Percentiles rank a stretch among this genome's conserved stretches.
Evolutionary conservation across 495 filamentous ascomycete genomes (phyloP).

Genomic region (Clohesyomyces aquaticus): DNA sequence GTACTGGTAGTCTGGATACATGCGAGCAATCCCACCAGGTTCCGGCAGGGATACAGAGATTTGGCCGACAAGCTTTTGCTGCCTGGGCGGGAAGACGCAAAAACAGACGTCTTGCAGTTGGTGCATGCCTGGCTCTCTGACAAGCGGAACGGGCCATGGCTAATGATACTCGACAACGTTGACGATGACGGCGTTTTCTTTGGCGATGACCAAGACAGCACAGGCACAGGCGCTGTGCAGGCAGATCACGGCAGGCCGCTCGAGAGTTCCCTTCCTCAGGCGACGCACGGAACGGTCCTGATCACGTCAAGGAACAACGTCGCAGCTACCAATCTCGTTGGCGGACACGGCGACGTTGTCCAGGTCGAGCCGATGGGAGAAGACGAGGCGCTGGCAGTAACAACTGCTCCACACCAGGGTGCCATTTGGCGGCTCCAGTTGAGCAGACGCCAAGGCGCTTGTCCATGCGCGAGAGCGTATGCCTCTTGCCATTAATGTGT

Average conservation of each 20-base stretch:
- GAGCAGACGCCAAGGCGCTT: constrained; percentile 19
- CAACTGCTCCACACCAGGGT: constrained; percentile 25
- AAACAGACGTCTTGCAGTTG: constrained; percentile 18
- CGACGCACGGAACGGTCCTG: constrained; percentile 17
- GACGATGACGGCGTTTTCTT: constrained; percentile 22
- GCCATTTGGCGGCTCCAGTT: constrained; percentile 1
- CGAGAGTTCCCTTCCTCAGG: constrained; percentile 23
- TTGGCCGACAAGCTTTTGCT: constrained; percentile 23
- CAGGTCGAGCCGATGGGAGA: constrained; percentile 28
- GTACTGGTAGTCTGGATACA: constrained; percentile 23
- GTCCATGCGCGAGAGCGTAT: constrained; percentile 26
- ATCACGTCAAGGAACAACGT: constrained; percentile 25
- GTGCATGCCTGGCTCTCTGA: constrained; percentile 22
- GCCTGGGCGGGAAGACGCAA: constrained; percentile 26
- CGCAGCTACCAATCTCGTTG: constrained; percentile 20
- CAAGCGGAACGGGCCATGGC: constrained; percentile 22
- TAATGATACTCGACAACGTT: constrained; percentile 27
- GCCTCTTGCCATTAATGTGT: constrained; percentile 35
- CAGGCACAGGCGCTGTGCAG: background rate
- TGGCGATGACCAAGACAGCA: constrained; percentile 3
- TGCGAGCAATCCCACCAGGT: constrained; percentile 20
- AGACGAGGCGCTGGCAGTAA: constrained; percentile 18
- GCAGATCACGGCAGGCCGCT: constrained; percentile 2
- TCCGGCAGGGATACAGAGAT: constrained; percentile 31
- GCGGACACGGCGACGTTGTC: constrained; percentile 1